Percentiles rank a stretch among this genome's conserved stretches.
phyloP scores from a whole-genome alignment of 805 yeast species.

The Ogataea ganodermae region DNA sequence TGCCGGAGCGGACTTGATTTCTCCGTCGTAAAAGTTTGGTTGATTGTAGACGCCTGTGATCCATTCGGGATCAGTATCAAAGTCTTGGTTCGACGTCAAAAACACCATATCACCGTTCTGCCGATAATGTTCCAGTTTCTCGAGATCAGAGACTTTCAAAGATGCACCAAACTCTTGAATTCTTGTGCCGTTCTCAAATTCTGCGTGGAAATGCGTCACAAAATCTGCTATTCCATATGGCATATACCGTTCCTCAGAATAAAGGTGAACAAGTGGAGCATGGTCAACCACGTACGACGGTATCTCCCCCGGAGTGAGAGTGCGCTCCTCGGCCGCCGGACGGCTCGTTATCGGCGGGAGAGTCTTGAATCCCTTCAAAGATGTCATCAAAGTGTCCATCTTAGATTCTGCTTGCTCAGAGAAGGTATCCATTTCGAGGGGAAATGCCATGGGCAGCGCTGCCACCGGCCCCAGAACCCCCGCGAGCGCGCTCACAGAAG shows the following conservation, averaged over 20 bases:
- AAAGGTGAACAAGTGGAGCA: conserved; percentile 80
- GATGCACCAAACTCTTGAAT: conserved; percentile 29
- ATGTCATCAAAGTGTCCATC: conserved; percentile 15
- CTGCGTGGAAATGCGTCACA: conserved; percentile 65
- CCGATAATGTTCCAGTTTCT: conserved; percentile 35
- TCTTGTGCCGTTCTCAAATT: conserved; percentile 49
- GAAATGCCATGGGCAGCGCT: conserved; percentile 1
- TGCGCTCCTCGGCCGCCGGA: conserved; percentile 39
- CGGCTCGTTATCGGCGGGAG: conserved; percentile 39
- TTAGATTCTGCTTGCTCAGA: conserved; percentile 13
- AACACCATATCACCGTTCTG: conserved; percentile 43
- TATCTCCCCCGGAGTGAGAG: conserved; percentile 53
- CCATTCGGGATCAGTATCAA: conserved; percentile 77
- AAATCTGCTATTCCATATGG: conserved; percentile 79
- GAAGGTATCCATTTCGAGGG: neutral
- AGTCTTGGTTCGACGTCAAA: conserved; percentile 70
- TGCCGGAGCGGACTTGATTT: conserved; percentile 76
- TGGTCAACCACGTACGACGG: conserved; percentile 64
- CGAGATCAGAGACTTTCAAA: conserved; percentile 36
- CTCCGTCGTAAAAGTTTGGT: conserved; percentile 74
- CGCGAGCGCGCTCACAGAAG: neutral
- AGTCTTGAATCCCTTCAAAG: conserved; percentile 23
- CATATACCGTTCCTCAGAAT: conserved; percentile 83
- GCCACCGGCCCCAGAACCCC: neutral
- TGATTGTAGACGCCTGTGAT: conserved; percentile 68